Base-by-base conservation (phyloP, 352 stramenopile species). In the Pythium folliculosum region DNA sequence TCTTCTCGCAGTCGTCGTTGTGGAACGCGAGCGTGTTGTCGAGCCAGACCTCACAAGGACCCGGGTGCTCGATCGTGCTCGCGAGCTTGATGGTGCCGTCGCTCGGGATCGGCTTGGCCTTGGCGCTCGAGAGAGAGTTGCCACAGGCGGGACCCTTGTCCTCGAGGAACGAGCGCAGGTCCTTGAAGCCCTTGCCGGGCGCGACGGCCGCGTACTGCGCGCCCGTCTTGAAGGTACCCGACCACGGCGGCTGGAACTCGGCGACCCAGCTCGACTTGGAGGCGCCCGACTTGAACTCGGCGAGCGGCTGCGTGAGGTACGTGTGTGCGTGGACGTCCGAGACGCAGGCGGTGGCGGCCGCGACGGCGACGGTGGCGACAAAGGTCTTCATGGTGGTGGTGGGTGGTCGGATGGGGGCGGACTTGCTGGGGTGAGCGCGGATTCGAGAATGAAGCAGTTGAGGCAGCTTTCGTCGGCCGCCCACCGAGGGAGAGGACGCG, bases 1-100 rank as follows among this genome's bases (percentile, higher is more conserved):
- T 47, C 40, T 64, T 66, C 14, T 65, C 63, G 40, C 67, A 74
- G 54, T 74, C 56, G 48, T 74, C 68, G 32, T 70, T 37, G 47
- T 70, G 53, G 40, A 63, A 62, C 32, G 63, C 68, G 17, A 51
- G 48, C 38, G 27, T 52, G 35, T 70, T 57, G 30, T 66, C 61
- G 14, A 47, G 17, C 40, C 40, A 47, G 40, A 47, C 17, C 40
- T 47, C 40, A 7, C 62, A 69, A 52, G 62, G 62, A 22, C 62
- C 62, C 7, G 59, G 21, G 45, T 69, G 65, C n/a, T 60, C 51
- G 23, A 67, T 47, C 0, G 60, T 48, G 9, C 50, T 53, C 32
- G 52, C 63, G 25, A 72, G 49, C 30, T 35, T 44, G 55, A 73
- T 56, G 16, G 37, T 65, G 40, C 48, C 43, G 50, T 66, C 56